Conservation (phyloP, 202 grass and related monocot species). For the Tripidium arundinaceum region DNA sequence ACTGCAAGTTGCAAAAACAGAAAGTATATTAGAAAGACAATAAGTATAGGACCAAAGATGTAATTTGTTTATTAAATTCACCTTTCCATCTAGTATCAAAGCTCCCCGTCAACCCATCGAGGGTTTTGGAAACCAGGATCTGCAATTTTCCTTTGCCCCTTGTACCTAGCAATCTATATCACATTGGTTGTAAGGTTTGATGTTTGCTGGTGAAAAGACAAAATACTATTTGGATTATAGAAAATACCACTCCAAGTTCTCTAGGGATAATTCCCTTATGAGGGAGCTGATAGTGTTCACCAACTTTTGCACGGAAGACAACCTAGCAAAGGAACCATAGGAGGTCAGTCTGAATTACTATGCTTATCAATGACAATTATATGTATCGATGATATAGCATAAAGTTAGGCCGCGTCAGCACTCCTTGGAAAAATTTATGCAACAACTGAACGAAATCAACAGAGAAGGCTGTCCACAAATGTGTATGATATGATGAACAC, state of each 20-base stretch:
- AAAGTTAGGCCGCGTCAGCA: background rate
- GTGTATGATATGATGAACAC: background rate
- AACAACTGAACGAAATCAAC: constrained; percentile 13
- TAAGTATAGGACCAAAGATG: constrained; percentile 10
- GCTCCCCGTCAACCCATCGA: constrained; percentile 85
- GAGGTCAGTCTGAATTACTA: background rate
- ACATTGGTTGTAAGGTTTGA: too few species aligned
- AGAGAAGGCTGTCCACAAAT: too few species aligned
- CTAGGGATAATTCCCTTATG: too few species aligned
- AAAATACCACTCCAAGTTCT: too few species aligned
- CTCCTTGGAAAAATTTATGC: background rate
- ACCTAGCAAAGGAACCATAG: constrained; percentile 48
- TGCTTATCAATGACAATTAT: constrained; percentile 3
- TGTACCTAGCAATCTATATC: too few species aligned
- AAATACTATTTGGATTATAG: too few species aligned
- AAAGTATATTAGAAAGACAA: constrained; percentile 30
- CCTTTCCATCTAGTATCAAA: constrained; percentile 95
- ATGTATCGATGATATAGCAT: background rate
- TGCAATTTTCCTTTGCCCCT: too few species aligned
- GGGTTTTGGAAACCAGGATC: constrained; percentile 64
- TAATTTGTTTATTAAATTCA: constrained; percentile 31
- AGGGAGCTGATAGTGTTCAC: too few species aligned
- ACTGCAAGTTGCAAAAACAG: constrained; percentile 53
- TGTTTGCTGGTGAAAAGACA: too few species aligned
- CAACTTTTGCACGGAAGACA: too few species aligned